Conservation (phyloP, 2,329 filamentous ascomycete species). For the Scortechinia acanthostroma region DNA sequence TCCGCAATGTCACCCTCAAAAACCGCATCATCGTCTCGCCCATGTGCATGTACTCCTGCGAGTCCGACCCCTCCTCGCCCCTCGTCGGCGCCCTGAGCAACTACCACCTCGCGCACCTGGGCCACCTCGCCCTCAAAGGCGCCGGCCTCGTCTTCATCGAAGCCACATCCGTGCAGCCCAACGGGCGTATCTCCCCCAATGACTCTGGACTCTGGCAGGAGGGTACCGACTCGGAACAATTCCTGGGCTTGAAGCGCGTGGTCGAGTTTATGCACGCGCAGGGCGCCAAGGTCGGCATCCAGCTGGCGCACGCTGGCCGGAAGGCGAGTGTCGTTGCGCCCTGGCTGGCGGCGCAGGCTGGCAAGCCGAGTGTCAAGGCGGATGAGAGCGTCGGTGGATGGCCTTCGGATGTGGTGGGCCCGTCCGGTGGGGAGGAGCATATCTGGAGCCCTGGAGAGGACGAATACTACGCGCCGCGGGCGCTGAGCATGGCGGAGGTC, state of each 20-base stretch:
- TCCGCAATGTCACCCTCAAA: background rate
- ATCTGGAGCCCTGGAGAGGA: constrained; percentile 44
- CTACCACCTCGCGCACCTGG: constrained; percentile 55
- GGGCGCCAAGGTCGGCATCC: constrained; percentile 50
- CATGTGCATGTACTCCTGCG: constrained; percentile 57
- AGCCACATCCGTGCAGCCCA: constrained; percentile 44
- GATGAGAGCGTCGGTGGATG: constrained; percentile 15
- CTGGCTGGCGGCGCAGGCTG: constrained; percentile 25
- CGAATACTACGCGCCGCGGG: constrained; percentile 44
- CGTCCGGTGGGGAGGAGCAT: constrained; percentile 33
- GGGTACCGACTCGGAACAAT: constrained; percentile 40
- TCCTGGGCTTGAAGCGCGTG: constrained; percentile 40
- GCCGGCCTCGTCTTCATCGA: constrained; percentile 51
- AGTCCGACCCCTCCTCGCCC: constrained; percentile 14
- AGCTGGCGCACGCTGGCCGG: constrained; percentile 49
- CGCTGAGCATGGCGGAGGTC: constrained; percentile 46
- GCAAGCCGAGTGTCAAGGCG: constrained; percentile 37
- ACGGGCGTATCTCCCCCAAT: constrained; percentile 54
- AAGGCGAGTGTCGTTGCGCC: constrained; percentile 23
- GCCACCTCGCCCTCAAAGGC: constrained; percentile 53
- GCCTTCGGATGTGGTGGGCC: background rate
- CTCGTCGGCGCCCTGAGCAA: constrained; percentile 48
- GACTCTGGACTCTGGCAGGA: constrained; percentile 50
- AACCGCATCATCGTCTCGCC: constrained; percentile 29
- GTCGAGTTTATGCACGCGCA: constrained; percentile 58